Base-by-base conservation (phyloP, 768 basidiomycete species). In the Baorangia bicolor region DNA sequence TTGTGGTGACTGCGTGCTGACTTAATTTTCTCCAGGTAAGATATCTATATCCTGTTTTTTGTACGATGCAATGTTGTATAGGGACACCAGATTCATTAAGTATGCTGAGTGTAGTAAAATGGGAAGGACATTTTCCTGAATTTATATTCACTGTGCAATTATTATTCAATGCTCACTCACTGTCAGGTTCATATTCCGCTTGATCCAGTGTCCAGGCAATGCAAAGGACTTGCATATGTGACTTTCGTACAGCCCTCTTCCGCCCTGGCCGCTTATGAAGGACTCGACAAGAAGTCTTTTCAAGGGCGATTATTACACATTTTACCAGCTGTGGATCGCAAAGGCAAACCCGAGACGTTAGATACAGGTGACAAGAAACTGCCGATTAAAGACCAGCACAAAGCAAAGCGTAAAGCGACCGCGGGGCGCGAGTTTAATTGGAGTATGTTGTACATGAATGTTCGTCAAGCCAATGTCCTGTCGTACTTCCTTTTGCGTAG, bases 391-490 rank as follows among this genome's bases (percentile, higher is more conserved):
- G 85, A 85, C 51, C 82, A 81, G 47, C 68, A 70, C 30, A 73
- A 78, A 21, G 78, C 79, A 33, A 85, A 87, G 65, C 78, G 84
- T 54, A 94, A 87, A 69, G 77, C 81, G 12, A 74, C 68, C 33
- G 86, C 89, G 16, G 87, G 87, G 31, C 86, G 86, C 58, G 89
- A 88, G 53, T 94, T 94, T 67, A 93, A 92, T 70, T 96, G 93
- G 94, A 85, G 87, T 49, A 89, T 94, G 81, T 69, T 98, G 53
- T 98, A 94, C 68, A 94, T 98, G 92, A 98, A 98, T 78, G 96
- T 97, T 77, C 73, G 92, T 87, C 41, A 23, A 43, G 50, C 53
- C 43, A 47, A 62, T 52, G 47, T 49, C 40, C 58, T 66, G 51
- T 66, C 52, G 51, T 54, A 28, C 43, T 52, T 33, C 42, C 59